Evolutionary conservation across 805 yeast genomes (phyloP).

Genomic region (Komagataella pastoris): DNA sequence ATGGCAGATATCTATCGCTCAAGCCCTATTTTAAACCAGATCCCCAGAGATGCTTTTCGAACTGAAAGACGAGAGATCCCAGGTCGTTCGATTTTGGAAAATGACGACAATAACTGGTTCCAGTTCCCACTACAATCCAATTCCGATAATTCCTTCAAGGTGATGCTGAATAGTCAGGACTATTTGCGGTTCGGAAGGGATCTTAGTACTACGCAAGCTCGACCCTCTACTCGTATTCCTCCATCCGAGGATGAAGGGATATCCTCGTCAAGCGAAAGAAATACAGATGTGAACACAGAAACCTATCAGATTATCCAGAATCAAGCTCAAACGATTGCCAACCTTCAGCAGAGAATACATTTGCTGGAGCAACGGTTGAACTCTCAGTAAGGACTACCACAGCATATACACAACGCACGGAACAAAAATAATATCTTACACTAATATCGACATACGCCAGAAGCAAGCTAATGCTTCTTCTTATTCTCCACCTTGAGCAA

Average conservation of each 20-base stretch:
- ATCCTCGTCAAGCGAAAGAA: background rate
- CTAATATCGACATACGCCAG: background rate
- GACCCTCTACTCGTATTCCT: background rate
- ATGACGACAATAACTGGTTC: background rate
- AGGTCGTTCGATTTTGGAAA: background rate
- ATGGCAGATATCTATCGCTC: background rate
- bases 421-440: background rate
- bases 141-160: background rate
- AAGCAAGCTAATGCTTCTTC: slow-evolving; percentile 13
- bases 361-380: background rate
- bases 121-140: background rate
- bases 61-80: background rate
- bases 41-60: background rate
- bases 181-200: background rate
- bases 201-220: background rate
- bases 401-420: background rate
- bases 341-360: background rate
- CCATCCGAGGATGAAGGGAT: background rate
- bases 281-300: background rate
- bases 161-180: background rate
- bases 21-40: background rate
- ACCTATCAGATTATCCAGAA: background rate
- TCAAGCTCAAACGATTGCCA: background rate
- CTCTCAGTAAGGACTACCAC: background rate
- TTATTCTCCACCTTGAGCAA: slow-evolving; percentile 64